Base-by-base conservation (phyloP, 805 yeast genomes). In the Metschnikowia hibisci region DNA sequence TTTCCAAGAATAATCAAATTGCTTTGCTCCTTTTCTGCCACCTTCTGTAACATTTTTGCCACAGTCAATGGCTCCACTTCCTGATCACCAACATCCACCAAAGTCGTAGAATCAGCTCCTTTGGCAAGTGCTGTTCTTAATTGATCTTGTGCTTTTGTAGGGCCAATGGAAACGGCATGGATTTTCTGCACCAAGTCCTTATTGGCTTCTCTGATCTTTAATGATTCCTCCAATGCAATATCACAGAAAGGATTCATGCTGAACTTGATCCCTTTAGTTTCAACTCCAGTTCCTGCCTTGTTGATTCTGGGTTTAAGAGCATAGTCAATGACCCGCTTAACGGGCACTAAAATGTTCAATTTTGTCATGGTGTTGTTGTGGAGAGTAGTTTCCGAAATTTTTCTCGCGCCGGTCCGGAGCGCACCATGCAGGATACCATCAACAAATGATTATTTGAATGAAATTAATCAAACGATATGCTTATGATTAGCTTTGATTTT, bases 221-320 rank as follows among this genome's bases (percentile, higher is more conserved):
- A 71, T 0, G 98, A 95, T 64, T 93, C 99, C 67, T 93, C 99
- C 41, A 93, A 80, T 7, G 99, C 99, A 61, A 93, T 93, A 67
- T 93, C 99, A 68, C 96, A 93, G 66, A 93, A 93, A 44, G 99
- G 99, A 63, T 93, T 93, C 64, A 91, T 87, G 59, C 88, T 79
- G 73, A 84, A 89, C 69, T 91, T 91, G 53, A 87, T 87, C 45
- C 96, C 97, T 50, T 84, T 79, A 43, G 91, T 80, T 54, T 89
- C 96, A 39, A 86, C 81, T 5, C 93, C 96, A 9, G 88, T 83
- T 38, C 80, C 81, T 11, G 95, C 71, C 64, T 87, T 82, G 73
- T 89, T 89, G 65, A 91, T 83, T 57, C 97, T 77, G 36, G 99
- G 99, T 66, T 85, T 86, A 56, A 90, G 77, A 12, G 96, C 96